A percentile compares a stretch with the other conserved stretches of the same genome.
Conservation (phyloP, 140 eudicot species). For the Stevia rebaudiana region DNA sequence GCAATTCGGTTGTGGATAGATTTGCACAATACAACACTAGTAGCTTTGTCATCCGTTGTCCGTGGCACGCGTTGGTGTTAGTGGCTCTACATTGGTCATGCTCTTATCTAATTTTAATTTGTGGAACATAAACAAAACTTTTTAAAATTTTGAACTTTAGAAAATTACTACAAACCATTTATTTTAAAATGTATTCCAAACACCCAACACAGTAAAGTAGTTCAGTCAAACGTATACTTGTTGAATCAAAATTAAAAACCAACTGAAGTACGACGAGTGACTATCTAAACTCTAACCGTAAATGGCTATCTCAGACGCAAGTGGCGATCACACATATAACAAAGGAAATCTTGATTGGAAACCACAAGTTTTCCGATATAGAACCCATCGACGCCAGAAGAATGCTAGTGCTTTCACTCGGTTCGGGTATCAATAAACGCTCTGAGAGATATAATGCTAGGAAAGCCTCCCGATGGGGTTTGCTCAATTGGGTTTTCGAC, state of each 20-base stretch:
- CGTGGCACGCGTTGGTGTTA: no score
- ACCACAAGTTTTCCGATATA: conserved; percentile 26
- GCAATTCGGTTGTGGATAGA: no score
- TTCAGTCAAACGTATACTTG: neutral
- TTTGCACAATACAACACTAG: no score
- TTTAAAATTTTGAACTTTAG: no score
- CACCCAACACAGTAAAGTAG: no score
- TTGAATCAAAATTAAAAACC: neutral
- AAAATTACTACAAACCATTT: no score
- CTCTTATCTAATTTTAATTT: no score
- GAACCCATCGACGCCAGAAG: conserved; percentile 42
- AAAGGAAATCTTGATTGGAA: conserved; percentile 46
- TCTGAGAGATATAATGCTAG: conserved; percentile 41
- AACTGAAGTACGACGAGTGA: neutral
- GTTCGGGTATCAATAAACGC: conserved; percentile 49
- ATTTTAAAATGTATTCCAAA: no score
- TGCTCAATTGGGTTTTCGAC: conserved; percentile 52
- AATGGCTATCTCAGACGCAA: conserved; percentile 47
- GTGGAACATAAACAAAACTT: no score
- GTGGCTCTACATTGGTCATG: no score
- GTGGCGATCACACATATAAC: conserved; percentile 59
- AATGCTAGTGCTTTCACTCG: conserved; percentile 64
- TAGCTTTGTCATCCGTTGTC: no score
- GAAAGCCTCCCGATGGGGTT: conserved; percentile 51
- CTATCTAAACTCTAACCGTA: neutral